Evolutionary conservation across 2,329 filamentous ascomycete species (phyloP).

Genomic region (Fusarium sp.): DNA sequence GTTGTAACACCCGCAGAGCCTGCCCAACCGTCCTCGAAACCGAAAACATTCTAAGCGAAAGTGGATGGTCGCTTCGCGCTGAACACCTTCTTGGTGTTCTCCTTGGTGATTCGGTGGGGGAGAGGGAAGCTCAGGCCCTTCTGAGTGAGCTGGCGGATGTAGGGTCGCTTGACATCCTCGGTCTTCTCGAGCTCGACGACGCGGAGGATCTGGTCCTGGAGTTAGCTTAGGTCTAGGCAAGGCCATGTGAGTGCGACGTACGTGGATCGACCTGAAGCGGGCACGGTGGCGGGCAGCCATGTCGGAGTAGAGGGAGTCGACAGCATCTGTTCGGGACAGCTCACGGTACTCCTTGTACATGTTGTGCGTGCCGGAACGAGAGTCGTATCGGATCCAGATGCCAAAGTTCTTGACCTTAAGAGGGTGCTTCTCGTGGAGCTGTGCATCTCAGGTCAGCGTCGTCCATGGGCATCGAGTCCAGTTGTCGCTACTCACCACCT

Average conservation of each 20-base stretch:
- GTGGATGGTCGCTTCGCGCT: conserved; percentile 92
- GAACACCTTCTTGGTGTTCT: conserved; percentile 90
- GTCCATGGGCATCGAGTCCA: not conserved
- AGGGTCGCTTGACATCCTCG: conserved; percentile 95
- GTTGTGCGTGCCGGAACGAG: conserved; percentile 99
- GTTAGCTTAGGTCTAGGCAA: conserved; percentile 1
- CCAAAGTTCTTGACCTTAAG: conserved; percentile 99
- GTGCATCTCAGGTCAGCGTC: conserved; percentile 3
- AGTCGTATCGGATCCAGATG: conserved; percentile 99
- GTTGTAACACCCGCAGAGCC: conserved; percentile 71
- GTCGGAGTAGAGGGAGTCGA: conserved; percentile 98
- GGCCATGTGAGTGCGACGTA: conserved; percentile 65
- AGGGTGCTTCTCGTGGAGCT: conserved; percentile 99
- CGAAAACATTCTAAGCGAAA: conserved; percentile 86
- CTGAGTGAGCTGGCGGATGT: conserved; percentile 98
- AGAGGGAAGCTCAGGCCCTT: conserved; percentile 99
- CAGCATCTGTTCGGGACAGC: conserved; percentile 94
- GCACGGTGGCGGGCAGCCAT: conserved; percentile 98
- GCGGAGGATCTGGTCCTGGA: conserved; percentile 82
- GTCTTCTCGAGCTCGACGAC: conserved; percentile 97
- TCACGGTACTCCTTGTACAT: conserved; percentile 99
- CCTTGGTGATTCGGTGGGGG: conserved; percentile 92
- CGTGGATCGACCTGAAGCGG: conserved; percentile 98
- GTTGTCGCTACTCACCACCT: conserved; percentile 76
- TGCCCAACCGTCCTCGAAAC: conserved; percentile 64